A percentile compares a stretch with the other conserved stretches of the same genome.
These are phyloP conservation scores for Lachancea lanzarotensis DNA, from an alignment of 805 yeast genomes.

Conservation along the genomic window DNA sequence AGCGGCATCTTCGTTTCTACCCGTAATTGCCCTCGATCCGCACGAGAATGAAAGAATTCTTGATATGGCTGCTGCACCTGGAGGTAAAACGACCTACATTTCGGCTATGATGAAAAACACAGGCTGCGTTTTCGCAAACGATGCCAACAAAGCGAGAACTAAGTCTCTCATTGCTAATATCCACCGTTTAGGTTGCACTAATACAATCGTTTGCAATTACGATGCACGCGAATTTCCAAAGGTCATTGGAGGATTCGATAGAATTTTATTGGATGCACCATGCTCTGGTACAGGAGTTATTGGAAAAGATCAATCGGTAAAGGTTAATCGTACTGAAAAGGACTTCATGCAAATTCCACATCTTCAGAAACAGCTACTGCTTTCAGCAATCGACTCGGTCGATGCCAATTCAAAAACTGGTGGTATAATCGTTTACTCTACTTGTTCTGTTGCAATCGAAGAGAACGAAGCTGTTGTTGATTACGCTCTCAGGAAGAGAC, in stretches of 20 bases:
- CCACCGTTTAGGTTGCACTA: slow-evolving; percentile 93
- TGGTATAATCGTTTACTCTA: slow-evolving; percentile 91
- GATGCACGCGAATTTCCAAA: slow-evolving; percentile 98
- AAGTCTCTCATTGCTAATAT: slow-evolving; percentile 95
- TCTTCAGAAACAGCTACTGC: slow-evolving; percentile 84
- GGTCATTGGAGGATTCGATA: slow-evolving; percentile 96
- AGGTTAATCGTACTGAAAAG: slow-evolving; percentile 87
- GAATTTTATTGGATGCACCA: slow-evolving; percentile 94
- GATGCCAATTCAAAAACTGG: slow-evolving; percentile 90
- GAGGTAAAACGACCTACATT: slow-evolving; percentile 94
- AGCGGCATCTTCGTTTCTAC: slow-evolving; percentile 96
- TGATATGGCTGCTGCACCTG: slow-evolving; percentile 99
- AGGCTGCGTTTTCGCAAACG: slow-evolving; percentile 95
- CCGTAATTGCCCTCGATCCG: slow-evolving; percentile 97
- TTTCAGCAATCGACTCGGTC: slow-evolving; percentile 95
- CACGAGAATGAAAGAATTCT: slow-evolving; percentile 91
- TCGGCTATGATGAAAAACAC: slow-evolving; percentile 97
- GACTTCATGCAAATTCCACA: slow-evolving; percentile 97
- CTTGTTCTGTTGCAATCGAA: slow-evolving; percentile 97
- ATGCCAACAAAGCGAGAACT: slow-evolving; percentile 92
- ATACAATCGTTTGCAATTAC: slow-evolving; percentile 93
- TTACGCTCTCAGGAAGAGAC: slow-evolving; percentile 91
- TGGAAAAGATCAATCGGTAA: slow-evolving; percentile 93
- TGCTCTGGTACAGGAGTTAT: slow-evolving; percentile 99
- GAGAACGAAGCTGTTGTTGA: slow-evolving; percentile 99